Base-by-base conservation (phyloP, 2,329 filamentous ascomycete species). In the Alternaria triticimaculans region DNA sequence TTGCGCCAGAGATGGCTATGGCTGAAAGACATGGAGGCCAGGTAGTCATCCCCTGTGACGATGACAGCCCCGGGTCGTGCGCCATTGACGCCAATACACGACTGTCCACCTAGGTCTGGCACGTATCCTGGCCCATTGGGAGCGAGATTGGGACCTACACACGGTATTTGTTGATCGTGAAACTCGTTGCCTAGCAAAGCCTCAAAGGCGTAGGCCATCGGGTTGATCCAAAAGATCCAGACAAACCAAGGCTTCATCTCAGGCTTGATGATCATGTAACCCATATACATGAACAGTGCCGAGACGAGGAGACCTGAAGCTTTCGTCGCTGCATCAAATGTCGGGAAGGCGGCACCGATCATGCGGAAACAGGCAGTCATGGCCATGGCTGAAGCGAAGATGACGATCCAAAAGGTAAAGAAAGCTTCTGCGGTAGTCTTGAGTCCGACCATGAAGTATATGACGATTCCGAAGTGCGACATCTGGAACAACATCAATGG, bases 401-500 rank as follows among this genome's bases (percentile, higher is more conserved):
- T 43, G 71, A 94, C 85, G 58, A 96, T 82, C 68, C 92, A 81
- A 85, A 90, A 96, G 78, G 92, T 90, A 83, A 97, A 97, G 83
- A 95, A 97, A 0, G 89, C 82, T 1, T 87, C 90, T 0, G 92
- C 83, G 53, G 90, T 88, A 46, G 90, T 85, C 56, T 90, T 87
- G 37, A 97, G 82, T 63, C 92, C 90, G 0, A 90, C 89, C 87
- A 97, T 89, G 78, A 96, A 97, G 82, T 97, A 97, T 4, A 97
- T 80, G 1, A 88, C 85, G 0, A 91, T 18, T 3, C 83, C 81
- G 67, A 91, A 91, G 2, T 81, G 77, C 0, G 84, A 83, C 14
- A 90, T 81, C 67, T 91, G 89, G 64, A 89, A 83, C 0, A 88
- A 25, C 3, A 88, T 72, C 3, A 89, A 80, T 0, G 87, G 85